Percentiles rank a stretch among this genome's conserved stretches.
These are phyloP conservation scores for Spergularia azorica DNA, from an alignment of 179 eudicot genomes.

Conservation along the genomic window DNA sequence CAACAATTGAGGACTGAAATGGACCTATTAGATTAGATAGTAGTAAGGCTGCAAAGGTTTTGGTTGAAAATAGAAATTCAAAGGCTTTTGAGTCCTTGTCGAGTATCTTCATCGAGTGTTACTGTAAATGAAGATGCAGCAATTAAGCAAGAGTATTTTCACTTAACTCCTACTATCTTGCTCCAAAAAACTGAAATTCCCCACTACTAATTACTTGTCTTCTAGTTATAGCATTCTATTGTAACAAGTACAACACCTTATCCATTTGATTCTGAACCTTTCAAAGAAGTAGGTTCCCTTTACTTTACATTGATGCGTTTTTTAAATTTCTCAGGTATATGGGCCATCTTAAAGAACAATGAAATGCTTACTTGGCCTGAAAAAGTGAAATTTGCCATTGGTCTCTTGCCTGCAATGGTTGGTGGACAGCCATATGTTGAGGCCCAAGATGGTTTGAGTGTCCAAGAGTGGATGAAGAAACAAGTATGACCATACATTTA, in stretches of 20 bases:
- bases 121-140: neutral
- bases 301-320: constrained; percentile 8
- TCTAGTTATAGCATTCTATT: neutral
- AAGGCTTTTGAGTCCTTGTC: neutral
- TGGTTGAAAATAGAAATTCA: too few species aligned
- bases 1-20: neutral
- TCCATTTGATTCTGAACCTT: neutral
- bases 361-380: constrained; percentile 99
- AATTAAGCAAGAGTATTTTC: too few species aligned
- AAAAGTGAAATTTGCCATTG: constrained; percentile 94
- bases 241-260: neutral
- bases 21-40: neutral
- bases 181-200: neutral
- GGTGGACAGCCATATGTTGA: constrained; percentile 98
- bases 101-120: neutral
- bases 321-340: constrained; percentile 60
- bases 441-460: constrained; percentile 95
- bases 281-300: neutral
- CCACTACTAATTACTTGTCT: neutral
- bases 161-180: neutral
- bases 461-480: constrained; percentile 97
- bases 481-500: constrained; percentile 53
- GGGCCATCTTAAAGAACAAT: constrained; percentile 93
- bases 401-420: constrained; percentile 93
- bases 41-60: too few species aligned